phyloP scores from a whole-genome alignment of 2,329 filamentous ascomycete genomes.

The Cryphonectria carpinicola region DNA sequence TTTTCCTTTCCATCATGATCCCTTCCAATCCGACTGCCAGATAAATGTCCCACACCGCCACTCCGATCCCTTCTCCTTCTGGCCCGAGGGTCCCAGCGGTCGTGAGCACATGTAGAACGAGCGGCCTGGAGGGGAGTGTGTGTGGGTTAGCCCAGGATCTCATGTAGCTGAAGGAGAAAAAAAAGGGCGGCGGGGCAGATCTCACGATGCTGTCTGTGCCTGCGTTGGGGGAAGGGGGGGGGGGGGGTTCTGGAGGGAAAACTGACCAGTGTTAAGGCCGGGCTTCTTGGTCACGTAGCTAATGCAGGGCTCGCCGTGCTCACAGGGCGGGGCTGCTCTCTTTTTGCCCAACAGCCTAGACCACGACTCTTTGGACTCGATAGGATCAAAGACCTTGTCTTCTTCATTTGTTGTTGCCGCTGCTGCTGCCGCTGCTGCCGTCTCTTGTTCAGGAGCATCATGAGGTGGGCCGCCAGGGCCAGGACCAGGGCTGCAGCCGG shows the following conservation, averaged over 20 bases:
- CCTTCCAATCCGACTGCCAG: conserved; percentile 44
- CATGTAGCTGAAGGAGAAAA: no score
- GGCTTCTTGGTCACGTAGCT: conserved; percentile 85
- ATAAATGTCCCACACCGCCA: conserved; percentile 90
- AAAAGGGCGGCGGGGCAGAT: background rate
- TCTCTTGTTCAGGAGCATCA: background rate
- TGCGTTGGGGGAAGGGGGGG: no score
- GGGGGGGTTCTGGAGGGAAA: background rate
- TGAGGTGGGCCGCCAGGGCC: background rate
- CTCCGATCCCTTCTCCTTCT: conserved; percentile 80
- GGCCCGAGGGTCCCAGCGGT: conserved; percentile 82
- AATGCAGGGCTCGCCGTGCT: conserved; percentile 87
- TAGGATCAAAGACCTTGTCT: conserved; percentile 65
- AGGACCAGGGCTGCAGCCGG: background rate
- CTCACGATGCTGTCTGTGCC: background rate
- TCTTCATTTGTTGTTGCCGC: conserved; percentile 23
- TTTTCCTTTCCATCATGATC: background rate
- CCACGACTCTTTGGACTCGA: conserved; percentile 81
- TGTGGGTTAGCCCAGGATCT: background rate
- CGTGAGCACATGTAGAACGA: conserved; percentile 68
- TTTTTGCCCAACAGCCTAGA: conserved; percentile 79
- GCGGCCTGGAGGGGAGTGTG: conserved; percentile 46
- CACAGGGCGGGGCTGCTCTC: conserved; percentile 71
- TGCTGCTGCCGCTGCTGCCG: background rate
- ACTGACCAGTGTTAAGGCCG: conserved; percentile 75